Conservation (phyloP, 768 basidiomycete genomes). For the Trametes gibbosa region DNA sequence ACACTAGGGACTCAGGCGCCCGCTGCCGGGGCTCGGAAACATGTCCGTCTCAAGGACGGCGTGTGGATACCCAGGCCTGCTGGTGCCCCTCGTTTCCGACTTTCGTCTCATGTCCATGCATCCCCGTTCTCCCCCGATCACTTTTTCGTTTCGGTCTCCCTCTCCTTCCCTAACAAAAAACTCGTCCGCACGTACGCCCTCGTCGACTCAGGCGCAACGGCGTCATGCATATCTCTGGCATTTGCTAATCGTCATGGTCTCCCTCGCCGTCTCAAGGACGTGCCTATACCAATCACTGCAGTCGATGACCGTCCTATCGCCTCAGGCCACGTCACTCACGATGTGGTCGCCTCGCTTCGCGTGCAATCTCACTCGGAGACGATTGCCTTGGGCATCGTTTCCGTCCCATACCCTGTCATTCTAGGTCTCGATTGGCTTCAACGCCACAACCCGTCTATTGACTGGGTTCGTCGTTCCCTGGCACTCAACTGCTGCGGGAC, state of each 20-base stretch:
- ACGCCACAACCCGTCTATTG: constrained; percentile 16
- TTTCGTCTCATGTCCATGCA: constrained; percentile 8
- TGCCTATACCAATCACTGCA: no score
- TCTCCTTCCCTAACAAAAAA: constrained; percentile 32
- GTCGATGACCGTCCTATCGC: constrained; percentile 39
- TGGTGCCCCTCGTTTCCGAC: background rate
- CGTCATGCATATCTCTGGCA: constrained; percentile 35
- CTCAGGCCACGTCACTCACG: constrained; percentile 40
- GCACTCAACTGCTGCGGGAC: constrained; percentile 21
- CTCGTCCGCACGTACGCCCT: constrained; percentile 35
- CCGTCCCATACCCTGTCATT: constrained; percentile 8
- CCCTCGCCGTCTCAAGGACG: no score
- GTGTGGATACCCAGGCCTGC: no score
- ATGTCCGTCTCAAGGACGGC: constrained; percentile 2
- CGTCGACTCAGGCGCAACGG: constrained; percentile 37
- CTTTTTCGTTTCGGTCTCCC: constrained; percentile 25
- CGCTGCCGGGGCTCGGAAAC: background rate
- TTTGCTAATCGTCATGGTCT: constrained; percentile 35
- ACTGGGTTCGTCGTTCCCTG: constrained; percentile 33
- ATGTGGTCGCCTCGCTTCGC: constrained; percentile 31
- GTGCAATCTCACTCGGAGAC: constrained; percentile 31
- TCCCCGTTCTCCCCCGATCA: constrained; percentile 18
- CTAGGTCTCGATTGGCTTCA: constrained; percentile 15
- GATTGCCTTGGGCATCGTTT: no score
- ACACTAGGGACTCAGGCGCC: constrained; percentile 2